These are phyloP conservation scores for Pythium coloratum DNA, from an alignment of 352 stramenopile genomes.

Conservation along the genomic window DNA sequence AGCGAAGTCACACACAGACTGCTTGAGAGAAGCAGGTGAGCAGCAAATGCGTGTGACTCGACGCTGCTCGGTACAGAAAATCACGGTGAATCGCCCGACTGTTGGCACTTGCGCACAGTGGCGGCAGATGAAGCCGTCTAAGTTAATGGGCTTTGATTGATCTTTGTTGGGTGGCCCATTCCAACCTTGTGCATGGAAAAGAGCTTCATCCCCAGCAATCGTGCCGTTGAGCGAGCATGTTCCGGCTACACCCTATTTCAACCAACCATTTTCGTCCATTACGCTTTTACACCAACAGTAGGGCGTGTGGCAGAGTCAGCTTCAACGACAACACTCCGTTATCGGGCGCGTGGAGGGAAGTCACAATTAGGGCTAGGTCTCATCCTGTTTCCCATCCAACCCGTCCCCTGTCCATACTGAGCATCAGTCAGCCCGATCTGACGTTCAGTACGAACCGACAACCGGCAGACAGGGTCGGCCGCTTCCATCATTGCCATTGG, in stretches of 20 bases:
- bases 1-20: background rate
- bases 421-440: background rate
- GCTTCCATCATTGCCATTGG: background rate
- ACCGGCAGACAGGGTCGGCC: background rate
- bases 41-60: background rate
- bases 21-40: background rate
- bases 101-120: too few relatives aligned
- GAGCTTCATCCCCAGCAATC: background rate
- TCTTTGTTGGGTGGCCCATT: background rate
- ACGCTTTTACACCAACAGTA: background rate
- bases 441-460: conserved; percentile 22
- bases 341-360: background rate
- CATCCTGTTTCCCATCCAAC: background rate
- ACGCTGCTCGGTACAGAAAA: background rate
- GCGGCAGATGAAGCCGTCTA: too few relatives aligned
- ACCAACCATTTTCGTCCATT: background rate
- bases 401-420: conserved; percentile 3
- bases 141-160: too few relatives aligned
- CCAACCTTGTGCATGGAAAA: background rate
- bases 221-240: background rate
- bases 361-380: background rate
- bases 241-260: background rate
- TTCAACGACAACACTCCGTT: conserved; percentile 1
- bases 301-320: conserved; percentile 1
- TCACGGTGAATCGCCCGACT: background rate